Evolutionary conservation across 768 basidiomycete genomes (phyloP).

Genomic region (Auriscalpium vulgare): DNA sequence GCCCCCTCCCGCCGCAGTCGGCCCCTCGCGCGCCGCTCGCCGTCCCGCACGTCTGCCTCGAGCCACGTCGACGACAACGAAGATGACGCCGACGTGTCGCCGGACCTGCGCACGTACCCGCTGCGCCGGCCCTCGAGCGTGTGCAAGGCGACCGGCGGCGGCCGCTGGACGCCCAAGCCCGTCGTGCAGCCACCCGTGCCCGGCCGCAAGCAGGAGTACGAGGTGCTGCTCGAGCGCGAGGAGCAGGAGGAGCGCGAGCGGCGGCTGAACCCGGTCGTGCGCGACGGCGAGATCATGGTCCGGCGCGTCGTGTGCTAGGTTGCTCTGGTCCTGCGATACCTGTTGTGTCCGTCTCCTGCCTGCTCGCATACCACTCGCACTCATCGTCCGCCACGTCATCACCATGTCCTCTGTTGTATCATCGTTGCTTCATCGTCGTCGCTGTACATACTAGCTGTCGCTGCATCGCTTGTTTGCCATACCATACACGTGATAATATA

Average conservation of each 20-base stretch:
- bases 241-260: slow-evolving; percentile 44
- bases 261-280: slow-evolving; percentile 55
- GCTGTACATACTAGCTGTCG: no score
- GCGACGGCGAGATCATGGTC: slow-evolving; percentile 38
- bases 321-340: no score
- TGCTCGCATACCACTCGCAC: no score
- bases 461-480: no score
- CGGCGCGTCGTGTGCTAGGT: background rate
- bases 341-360: no score
- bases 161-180: slow-evolving; percentile 67
- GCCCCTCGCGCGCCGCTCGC: slow-evolving; percentile 16
- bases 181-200: slow-evolving; percentile 46
- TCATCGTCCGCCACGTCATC: no score
- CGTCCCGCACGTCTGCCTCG: slow-evolving; percentile 1
- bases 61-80: no score
- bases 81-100: background rate
- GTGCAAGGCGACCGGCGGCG: slow-evolving; percentile 75
- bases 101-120: slow-evolving; percentile 46
- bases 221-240: slow-evolving; percentile 62
- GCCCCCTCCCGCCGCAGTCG: slow-evolving; percentile 21
- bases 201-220: slow-evolving; percentile 59
- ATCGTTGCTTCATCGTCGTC: no score
- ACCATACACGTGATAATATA: no score
- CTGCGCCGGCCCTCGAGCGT: slow-evolving; percentile 55
- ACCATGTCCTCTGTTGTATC: no score